Evolutionary conservation across 2,329 filamentous ascomycete genomes (phyloP), one percentile per base, ranked within the genome.

Genomic region (Fusarium lateritium): DNA sequence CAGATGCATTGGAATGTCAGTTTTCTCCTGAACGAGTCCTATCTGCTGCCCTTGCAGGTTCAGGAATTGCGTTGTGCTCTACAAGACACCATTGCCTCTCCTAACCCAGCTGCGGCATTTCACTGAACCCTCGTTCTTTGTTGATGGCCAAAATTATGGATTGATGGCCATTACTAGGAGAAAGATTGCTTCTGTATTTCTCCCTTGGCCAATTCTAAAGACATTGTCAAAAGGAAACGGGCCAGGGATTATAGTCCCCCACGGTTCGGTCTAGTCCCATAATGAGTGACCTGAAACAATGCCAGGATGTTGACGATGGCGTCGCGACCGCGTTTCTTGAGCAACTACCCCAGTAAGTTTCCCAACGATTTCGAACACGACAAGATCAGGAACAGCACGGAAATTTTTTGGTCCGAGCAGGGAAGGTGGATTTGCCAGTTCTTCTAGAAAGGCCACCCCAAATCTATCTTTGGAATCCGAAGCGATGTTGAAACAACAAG

Each of bases 281-380:
- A 67, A 21, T 52, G 57, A 46, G 62, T 49, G 51, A 75, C 73
- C 73, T 75, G 73, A 75, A 75, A 75, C 73, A 73, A 60, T 51
- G 54, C 71, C 67, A 62, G 72, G 72, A 61, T 72, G 34, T 55
- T 46, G 60, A 58, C 40, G 59, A 59, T 62, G 56, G 54, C 64
- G 24, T 64, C 63, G 47, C 53, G 49, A 60, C 43, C 44, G 47
- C 44, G 46, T 55, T 65, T 63, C 64, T 67, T 67, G 61, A 62
- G 69, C 31, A 64, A 67, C 56, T 63, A 63, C 49, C 55, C 54
- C 45, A 38, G 56, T 22, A 54, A 39, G 44, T 54, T 46, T 64
- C 56, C 34, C 39, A 34, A 56, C 49, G 38, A 62, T 64, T 43
- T 52, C 36, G 28, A 31, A 59, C 31, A 56, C 44, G 34, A 61